Percentiles rank a stretch among this genome's conserved stretches.
Conservation (phyloP, 1,284 basidiomycete species). For the Papiliotrema laurentii region DNA sequence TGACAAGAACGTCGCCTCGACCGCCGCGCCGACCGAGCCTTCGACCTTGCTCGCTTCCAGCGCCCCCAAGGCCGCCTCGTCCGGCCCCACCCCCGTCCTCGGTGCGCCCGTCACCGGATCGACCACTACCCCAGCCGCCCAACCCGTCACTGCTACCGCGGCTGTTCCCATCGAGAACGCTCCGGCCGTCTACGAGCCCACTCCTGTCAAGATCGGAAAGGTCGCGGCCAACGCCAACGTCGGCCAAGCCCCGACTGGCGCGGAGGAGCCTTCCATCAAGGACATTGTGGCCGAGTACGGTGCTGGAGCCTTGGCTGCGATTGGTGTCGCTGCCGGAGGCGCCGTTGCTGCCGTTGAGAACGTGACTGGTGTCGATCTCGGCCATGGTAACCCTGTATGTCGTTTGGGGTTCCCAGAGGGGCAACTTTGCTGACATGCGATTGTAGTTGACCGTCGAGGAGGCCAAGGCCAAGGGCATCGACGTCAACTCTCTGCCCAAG, state of each 20-base stretch:
- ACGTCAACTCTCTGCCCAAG: slow-evolving; percentile 28
- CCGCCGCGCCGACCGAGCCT: slow-evolving; percentile 15
- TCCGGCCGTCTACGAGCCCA: slow-evolving; percentile 13
- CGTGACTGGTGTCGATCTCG: slow-evolving; percentile 41
- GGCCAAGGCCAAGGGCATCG: slow-evolving; percentile 41
- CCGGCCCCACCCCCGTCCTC: slow-evolving; percentile 4
- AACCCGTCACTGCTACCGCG: slow-evolving; percentile 6
- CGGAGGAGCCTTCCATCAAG: slow-evolving; percentile 13
- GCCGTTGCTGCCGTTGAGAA: slow-evolving; percentile 28
- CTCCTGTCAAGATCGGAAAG: slow-evolving; percentile 24
- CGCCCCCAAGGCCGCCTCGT: slow-evolving; percentile 23
- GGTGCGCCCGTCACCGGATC: slow-evolving; percentile 10
- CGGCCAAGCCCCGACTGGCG: slow-evolving; percentile 21
- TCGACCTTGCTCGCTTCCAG: slow-evolving; percentile 22
- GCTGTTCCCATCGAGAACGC: slow-evolving; percentile 12
- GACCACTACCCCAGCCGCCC: not conserved
- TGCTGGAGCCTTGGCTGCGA: slow-evolving; percentile 26
- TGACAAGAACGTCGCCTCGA: slow-evolving; percentile 6
- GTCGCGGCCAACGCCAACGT: slow-evolving; percentile 27
- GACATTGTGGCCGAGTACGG: slow-evolving; percentile 26
- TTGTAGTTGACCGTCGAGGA: slow-evolving; percentile 36
- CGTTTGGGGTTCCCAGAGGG: not conserved
- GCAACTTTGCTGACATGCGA: slow-evolving; percentile 3
- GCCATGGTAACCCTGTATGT: slow-evolving; percentile 37
- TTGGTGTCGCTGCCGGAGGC: slow-evolving; percentile 25